Evolutionary conservation across 2,329 filamentous ascomycete species (phyloP).

Genomic region (Metarhizium guizhouense): DNA sequence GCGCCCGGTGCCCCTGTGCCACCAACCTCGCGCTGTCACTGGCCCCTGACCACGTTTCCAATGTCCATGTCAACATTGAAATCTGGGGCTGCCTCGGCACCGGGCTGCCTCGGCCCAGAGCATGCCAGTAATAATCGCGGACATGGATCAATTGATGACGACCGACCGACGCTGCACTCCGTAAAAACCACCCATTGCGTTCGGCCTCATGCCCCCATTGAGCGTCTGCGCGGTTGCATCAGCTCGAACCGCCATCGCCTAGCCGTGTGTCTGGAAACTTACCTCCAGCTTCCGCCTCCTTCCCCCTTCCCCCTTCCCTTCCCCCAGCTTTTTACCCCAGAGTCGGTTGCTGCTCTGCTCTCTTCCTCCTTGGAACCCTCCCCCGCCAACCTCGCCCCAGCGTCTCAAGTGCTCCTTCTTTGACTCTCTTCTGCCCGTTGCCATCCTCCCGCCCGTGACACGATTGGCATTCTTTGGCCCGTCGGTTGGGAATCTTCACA

Average conservation of each 20-base stretch:
- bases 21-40: no score
- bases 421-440: not conserved
- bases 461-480: not conserved
- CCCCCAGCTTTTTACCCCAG: slow-evolving; percentile 1
- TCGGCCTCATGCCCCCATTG: slow-evolving; percentile 7
- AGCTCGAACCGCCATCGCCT: not conserved
- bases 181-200: not conserved
- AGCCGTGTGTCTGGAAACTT: not conserved
- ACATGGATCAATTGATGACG: not conserved
- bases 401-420: not conserved
- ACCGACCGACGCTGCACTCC: no score
- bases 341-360: not conserved
- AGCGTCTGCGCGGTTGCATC: slow-evolving; percentile 4
- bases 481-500: slow-evolving; percentile 7
- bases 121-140: not conserved
- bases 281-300: not conserved
- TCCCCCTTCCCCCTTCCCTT: not conserved
- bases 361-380: not conserved
- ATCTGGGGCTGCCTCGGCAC: not conserved
- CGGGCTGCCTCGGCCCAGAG: not conserved
- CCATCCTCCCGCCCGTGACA: not conserved
- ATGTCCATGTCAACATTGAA: not conserved
- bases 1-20: no score
- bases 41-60: no score
- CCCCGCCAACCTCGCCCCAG: not conserved